These are phyloP conservation scores for Globisporangium rhizosaccharum DNA, from an alignment of 352 stramenopile species.

Conservation along the genomic window DNA sequence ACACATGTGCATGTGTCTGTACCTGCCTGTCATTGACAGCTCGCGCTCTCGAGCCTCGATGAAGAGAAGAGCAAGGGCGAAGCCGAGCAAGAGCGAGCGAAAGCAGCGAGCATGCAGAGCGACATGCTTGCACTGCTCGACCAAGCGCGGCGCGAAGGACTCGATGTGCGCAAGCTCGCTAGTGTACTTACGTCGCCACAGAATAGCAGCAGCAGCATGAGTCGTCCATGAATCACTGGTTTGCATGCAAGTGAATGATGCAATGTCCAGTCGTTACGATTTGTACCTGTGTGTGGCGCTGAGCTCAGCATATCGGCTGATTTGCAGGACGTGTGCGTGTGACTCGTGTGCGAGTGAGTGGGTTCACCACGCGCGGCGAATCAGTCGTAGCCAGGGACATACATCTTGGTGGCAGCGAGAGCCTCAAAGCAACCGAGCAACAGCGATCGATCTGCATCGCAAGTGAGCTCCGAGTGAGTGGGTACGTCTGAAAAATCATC, in stretches of 20 bases:
- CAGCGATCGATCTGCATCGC: too few relatives aligned
- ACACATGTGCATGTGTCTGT: neutral
- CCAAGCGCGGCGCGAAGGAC: slow-evolving; percentile 49
- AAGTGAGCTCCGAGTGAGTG: too few relatives aligned
- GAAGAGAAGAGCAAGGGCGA: slow-evolving; percentile 62
- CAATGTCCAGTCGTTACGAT: too few relatives aligned
- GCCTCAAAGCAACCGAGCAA: too few relatives aligned
- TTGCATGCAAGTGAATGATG: neutral
- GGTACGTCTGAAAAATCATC: too few relatives aligned
- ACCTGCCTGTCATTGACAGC: slow-evolving; percentile 18
- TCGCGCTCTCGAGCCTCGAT: slow-evolving; percentile 77
- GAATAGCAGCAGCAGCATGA: neutral
- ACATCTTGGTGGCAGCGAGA: too few relatives aligned
- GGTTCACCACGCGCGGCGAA: too few relatives aligned
- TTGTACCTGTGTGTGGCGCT: too few relatives aligned
- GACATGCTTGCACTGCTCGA: slow-evolving; percentile 73
- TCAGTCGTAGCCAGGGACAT: too few relatives aligned
- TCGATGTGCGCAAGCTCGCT: slow-evolving; percentile 61
- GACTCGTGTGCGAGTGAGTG: too few relatives aligned
- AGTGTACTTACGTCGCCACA: slow-evolving; percentile 17
- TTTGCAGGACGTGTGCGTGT: neutral
- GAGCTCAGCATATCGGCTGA: neutral
- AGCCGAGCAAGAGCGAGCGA: slow-evolving; percentile 57
- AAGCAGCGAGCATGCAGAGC: slow-evolving; percentile 43
- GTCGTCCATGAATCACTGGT: neutral